Conservation (phyloP, 192 early-diverging fungal species). For the Entomortierella parvispora region DNA sequence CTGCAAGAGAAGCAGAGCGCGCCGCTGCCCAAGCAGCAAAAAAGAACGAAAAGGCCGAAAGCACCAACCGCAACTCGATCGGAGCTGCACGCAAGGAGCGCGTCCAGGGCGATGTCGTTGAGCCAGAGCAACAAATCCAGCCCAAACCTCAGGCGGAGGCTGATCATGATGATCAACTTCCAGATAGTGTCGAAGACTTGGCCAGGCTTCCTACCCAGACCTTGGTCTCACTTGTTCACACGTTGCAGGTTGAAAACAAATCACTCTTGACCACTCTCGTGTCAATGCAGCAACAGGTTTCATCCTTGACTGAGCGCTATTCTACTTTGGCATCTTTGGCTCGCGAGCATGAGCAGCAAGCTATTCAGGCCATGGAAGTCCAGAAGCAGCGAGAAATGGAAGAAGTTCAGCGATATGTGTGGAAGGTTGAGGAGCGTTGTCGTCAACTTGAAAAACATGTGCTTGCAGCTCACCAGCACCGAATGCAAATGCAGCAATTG, state of each 20-base stretch:
- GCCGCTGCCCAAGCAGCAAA: background rate
- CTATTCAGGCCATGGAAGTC: constrained; percentile 51
- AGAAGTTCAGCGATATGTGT: constrained; percentile 60
- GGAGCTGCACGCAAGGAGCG: constrained; percentile 8
- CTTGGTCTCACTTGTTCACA: constrained; percentile 44
- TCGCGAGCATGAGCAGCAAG: constrained; percentile 58
- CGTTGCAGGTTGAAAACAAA: constrained; percentile 56
- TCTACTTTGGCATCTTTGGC: constrained; percentile 52
- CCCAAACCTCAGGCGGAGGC: background rate
- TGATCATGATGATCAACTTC: constrained; percentile 16
- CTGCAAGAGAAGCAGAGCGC: constrained; percentile 23
- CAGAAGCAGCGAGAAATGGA: constrained; percentile 63
- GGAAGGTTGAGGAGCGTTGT: constrained; percentile 50
- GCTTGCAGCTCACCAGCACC: constrained; percentile 28
- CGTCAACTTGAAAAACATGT: constrained; percentile 49
- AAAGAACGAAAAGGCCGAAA: background rate
- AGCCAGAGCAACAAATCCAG: background rate
- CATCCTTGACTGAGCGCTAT: constrained; percentile 53
- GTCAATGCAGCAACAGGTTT: constrained; percentile 62
- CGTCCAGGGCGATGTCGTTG: background rate
- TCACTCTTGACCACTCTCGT: constrained; percentile 54
- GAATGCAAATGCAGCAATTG: constrained; percentile 40
- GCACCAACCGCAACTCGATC: constrained; percentile 1
- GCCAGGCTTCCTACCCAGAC: constrained; percentile 34
- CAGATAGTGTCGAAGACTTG: constrained; percentile 25